Percentiles rank a stretch among this genome's conserved stretches.
phyloP scores from a whole-genome alignment of 768 basidiomycete genomes.

The Lactifluus piperatus region DNA sequence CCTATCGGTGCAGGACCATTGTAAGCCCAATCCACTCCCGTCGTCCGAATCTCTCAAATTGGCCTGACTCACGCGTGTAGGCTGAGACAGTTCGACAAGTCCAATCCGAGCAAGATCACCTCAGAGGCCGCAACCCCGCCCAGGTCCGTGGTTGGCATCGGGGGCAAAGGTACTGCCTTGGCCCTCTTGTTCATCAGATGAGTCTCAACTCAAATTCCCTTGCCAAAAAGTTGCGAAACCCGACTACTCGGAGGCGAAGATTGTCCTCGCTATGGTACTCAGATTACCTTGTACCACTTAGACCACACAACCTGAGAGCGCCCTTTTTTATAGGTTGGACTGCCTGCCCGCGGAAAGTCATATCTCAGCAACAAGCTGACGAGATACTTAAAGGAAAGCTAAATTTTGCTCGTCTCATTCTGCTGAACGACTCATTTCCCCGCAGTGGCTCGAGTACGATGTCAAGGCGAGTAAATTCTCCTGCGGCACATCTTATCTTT shows the following conservation, averaged over 20 bases:
- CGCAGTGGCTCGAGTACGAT: conserved; percentile 95
- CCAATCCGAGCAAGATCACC: conserved; percentile 56
- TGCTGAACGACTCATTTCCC: neutral
- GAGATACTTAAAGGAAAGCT: conserved; percentile 79
- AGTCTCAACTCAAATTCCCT: neutral
- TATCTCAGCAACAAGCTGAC: conserved; percentile 97
- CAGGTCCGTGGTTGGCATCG: conserved; percentile 79
- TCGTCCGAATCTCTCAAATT: neutral
- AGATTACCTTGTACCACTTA: neutral
- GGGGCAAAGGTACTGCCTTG: conserved; percentile 62
- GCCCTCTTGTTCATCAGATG: neutral
- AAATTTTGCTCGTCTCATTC: neutral
- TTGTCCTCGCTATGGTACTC: conserved; percentile 90
- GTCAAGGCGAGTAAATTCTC: conserved; percentile 57
- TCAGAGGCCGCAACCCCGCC: conserved; percentile 76
- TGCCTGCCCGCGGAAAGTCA: conserved; percentile 97
- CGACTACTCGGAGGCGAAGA: conserved; percentile 97
- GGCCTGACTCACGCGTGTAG: conserved; percentile 29
- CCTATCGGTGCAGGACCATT: conserved; percentile 69
- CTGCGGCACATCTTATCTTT: neutral
- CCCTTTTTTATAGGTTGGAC: conserved; percentile 59
- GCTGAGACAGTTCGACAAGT: conserved; percentile 75
- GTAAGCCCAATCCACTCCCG: conserved; percentile 31
- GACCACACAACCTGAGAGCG: neutral
- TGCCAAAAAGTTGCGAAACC: conserved; percentile 75